Evolutionary conservation across 2,329 filamentous ascomycete species (phyloP).

Genomic region (Arthrinium puccinioides): DNA sequence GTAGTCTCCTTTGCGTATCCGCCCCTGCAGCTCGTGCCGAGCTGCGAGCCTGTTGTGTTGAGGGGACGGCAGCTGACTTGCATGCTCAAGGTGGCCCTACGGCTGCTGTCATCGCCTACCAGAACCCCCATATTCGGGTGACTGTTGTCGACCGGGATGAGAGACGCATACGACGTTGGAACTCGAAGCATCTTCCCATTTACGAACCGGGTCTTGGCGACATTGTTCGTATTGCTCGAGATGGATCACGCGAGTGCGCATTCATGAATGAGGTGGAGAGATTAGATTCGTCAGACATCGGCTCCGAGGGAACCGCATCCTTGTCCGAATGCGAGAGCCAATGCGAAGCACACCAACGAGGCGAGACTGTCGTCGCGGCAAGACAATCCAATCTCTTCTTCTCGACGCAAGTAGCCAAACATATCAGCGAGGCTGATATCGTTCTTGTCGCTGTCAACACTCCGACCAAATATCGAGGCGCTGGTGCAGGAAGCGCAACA

Average conservation of each 20-base stretch:
- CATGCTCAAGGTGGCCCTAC: conserved; percentile 58
- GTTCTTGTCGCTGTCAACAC: conserved; percentile 75
- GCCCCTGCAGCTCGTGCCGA: too few species aligned
- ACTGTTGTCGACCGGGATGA: conserved; percentile 68
- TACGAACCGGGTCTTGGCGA: conserved; percentile 67
- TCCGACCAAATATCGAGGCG: conserved; percentile 64
- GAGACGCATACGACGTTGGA: conserved; percentile 63
- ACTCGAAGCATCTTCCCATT: conserved; percentile 65
- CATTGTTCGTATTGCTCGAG: conserved; percentile 58
- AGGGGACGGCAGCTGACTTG: not conserved
- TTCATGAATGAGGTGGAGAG: conserved; percentile 29
- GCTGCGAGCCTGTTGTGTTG: not conserved
- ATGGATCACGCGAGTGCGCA: conserved; percentile 41
- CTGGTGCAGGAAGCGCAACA: conserved; percentile 63
- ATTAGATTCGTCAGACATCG: conserved; percentile 18
- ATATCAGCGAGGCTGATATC: conserved; percentile 62
- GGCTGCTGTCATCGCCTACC: conserved; percentile 64
- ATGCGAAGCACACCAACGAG: conserved; percentile 12
- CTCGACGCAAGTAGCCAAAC: conserved; percentile 55
- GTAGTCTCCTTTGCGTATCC: conserved; percentile 28
- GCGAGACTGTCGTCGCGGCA: conserved; percentile 27
- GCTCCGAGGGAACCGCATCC: conserved; percentile 21
- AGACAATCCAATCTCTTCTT: conserved; percentile 65
- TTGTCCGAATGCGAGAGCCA: conserved; percentile 23
- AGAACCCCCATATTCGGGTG: conserved; percentile 64